phyloP scores from a whole-genome alignment of 1,284 basidiomycete species.

The Abortiporus biennis region DNA sequence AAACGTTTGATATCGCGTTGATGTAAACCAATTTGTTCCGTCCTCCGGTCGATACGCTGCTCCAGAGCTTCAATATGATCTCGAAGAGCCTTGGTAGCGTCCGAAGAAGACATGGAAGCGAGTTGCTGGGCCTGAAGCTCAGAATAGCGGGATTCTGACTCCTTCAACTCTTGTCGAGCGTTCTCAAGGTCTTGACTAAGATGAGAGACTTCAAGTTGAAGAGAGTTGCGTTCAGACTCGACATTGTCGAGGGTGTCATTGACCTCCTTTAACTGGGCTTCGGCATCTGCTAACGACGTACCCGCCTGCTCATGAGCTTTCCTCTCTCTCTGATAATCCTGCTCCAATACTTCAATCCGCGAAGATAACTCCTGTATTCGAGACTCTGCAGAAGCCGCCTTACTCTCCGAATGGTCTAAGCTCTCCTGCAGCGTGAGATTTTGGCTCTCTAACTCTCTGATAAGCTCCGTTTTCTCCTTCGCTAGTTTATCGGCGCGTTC shows the following conservation, averaged over 20 bases:
- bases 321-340: conserved; percentile 23
- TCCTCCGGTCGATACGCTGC: conserved; percentile 49
- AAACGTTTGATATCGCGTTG: conserved; percentile 70
- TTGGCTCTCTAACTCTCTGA: conserved; percentile 1
- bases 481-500: not conserved
- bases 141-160: conserved; percentile 52
- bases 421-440: conserved; percentile 7
- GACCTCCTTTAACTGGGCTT: conserved; percentile 33
- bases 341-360: conserved; percentile 29
- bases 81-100: conserved; percentile 47
- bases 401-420: conserved; percentile 8
- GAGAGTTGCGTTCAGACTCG: conserved; percentile 58
- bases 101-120: conserved; percentile 48
- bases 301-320: conserved; percentile 31
- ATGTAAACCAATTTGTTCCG: conserved; percentile 65
- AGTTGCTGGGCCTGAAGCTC: conserved; percentile 58
- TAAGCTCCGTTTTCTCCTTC: not conserved
- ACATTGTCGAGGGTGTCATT: conserved; percentile 40
- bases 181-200: conserved; percentile 49
- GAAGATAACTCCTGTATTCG: conserved; percentile 18
- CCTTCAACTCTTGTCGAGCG: conserved; percentile 45
- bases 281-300: conserved; percentile 32
- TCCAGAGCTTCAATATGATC: conserved; percentile 63
- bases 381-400: conserved; percentile 12
- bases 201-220: conserved; percentile 54